Evolutionary conservation across 495 filamentous ascomycete genomes (phyloP).

Genomic region (Penicillium bovifimosum): DNA sequence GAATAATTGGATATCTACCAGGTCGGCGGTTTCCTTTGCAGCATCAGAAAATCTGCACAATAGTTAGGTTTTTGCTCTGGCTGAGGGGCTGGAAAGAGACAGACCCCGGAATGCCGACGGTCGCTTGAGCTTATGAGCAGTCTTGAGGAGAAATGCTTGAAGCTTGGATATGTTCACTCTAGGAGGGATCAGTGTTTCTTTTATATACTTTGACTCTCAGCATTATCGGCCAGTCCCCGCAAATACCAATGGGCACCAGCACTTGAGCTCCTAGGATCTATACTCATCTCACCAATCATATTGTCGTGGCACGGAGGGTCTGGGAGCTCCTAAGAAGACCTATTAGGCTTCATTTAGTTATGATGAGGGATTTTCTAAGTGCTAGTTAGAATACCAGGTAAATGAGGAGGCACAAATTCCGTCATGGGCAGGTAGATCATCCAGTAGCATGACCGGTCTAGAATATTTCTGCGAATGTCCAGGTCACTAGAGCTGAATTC

Average conservation of each 20-base stretch:
- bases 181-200: conserved; percentile 1
- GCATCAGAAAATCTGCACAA: conserved; percentile 3
- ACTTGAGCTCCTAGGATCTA: conserved; percentile 4
- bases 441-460: conserved; percentile 1
- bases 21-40: conserved; percentile 1
- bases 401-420: conserved; percentile 1
- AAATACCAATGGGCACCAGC: neutral
- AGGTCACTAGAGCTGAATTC: conserved; percentile 5
- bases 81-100: neutral
- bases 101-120: neutral
- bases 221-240: neutral
- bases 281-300: neutral
- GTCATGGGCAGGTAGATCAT: neutral
- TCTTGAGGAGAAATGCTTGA: neutral
- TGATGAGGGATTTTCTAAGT: neutral
- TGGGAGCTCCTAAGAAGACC: conserved; percentile 2
- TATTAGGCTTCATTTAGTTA: neutral
- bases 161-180: too few relatives aligned
- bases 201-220: conserved; percentile 5
- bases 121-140: neutral
- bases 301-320: neutral
- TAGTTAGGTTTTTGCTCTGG: conserved; percentile 3
- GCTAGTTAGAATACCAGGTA: conserved; percentile 4
- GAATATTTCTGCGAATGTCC: conserved; percentile 1
- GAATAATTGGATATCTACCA: neutral